Percentiles rank a stretch among this genome's conserved stretches.
Evolutionary conservation across 768 basidiomycete species (phyloP).

Genomic region (Mrakia blollopis): DNA sequence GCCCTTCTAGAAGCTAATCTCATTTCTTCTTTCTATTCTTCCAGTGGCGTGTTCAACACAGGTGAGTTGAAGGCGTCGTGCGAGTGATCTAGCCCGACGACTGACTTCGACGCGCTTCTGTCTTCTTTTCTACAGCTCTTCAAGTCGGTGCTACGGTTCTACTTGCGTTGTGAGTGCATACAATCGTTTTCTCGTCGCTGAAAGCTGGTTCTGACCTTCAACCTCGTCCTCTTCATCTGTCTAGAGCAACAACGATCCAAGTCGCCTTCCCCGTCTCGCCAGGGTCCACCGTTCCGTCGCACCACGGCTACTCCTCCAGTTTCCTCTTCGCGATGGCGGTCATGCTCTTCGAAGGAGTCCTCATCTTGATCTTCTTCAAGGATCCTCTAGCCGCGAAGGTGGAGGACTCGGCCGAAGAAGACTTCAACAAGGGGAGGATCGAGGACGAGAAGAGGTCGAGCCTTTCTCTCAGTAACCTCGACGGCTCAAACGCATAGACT

Average conservation of each 20-base stretch:
- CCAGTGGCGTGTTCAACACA: conserved; percentile 15
- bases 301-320: neutral
- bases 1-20: neutral
- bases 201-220: neutral
- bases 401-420: neutral
- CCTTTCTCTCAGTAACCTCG: neutral
- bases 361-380: conserved; percentile 4
- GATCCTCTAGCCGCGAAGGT: conserved; percentile 2
- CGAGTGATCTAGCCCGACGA: no score
- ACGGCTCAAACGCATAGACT: neutral
- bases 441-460: neutral
- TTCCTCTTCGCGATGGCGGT: conserved; percentile 6
- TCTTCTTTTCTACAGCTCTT: neutral
- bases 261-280: neutral
- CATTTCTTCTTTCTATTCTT: neutral
- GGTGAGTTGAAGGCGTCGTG: no score
- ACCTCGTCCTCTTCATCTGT: neutral
- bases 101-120: no score
- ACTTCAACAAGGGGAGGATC: neutral
- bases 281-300: neutral
- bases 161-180: neutral
- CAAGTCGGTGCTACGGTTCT: conserved; percentile 10
- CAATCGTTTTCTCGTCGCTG: neutral
- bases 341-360: neutral
- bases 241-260: neutral